Evolutionary conservation across 805 yeast genomes (phyloP).

Genomic region (Priceomyces melissophilus): DNA sequence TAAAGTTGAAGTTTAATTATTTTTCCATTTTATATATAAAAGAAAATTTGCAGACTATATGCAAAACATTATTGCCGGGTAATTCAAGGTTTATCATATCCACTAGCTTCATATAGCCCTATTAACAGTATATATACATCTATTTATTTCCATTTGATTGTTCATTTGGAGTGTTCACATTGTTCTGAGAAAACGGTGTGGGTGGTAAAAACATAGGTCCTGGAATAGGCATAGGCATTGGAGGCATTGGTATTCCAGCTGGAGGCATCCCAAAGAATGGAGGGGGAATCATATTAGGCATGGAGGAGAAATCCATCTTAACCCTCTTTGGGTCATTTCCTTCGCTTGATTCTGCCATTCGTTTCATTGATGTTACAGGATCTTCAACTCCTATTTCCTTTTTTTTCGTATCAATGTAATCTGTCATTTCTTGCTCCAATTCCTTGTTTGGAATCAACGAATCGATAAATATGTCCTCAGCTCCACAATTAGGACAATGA

Average conservation of each 20-base stretch:
- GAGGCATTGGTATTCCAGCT: conserved; percentile 16
- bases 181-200: conserved; percentile 5
- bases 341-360: conserved; percentile 18
- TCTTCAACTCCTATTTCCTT: conserved; percentile 33
- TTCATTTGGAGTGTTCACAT: conserved; percentile 1
- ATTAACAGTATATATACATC: background rate
- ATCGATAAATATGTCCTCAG: conserved; percentile 73
- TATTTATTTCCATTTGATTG: conserved; percentile 1
- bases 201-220: conserved; percentile 21
- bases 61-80: too few species aligned
- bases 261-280: conserved; percentile 9
- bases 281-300: conserved; percentile 17
- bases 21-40: too few species aligned
- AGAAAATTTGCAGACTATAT: too few species aligned
- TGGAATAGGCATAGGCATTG: conserved; percentile 13
- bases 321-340: conserved; percentile 24
- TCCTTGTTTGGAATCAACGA: conserved; percentile 60
- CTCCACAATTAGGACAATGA: conserved; percentile 83
- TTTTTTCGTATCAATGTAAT: conserved; percentile 40
- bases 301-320: conserved; percentile 15
- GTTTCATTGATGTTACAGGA: conserved; percentile 19
- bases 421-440: conserved; percentile 51
- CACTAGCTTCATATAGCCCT: background rate
- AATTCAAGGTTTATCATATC: too few species aligned
- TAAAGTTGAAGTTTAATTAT: too few species aligned